phyloP scores from a whole-genome alignment of 257 asterid genomes.

The Forsythia suspensa region DNA sequence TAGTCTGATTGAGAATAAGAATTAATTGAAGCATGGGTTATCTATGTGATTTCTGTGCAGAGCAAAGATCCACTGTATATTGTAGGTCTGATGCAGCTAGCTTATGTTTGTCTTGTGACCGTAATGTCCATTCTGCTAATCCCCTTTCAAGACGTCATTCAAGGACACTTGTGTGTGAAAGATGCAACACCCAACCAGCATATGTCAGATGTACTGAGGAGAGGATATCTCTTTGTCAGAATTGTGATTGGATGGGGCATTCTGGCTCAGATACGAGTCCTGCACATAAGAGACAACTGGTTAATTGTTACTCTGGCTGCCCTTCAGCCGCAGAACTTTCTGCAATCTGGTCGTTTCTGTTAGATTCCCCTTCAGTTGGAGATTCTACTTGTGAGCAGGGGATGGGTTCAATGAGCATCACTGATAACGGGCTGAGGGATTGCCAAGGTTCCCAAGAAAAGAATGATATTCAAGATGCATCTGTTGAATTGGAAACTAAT shows the following conservation, averaged over 20 bases:
- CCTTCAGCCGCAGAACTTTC: slow-evolving; percentile 51
- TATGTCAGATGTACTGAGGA: slow-evolving; percentile 45
- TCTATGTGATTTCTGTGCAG: slow-evolving; percentile 49
- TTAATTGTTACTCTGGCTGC: slow-evolving; percentile 48
- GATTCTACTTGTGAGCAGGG: slow-evolving; percentile 32
- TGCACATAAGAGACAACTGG: slow-evolving; percentile 45
- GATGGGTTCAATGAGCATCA: slow-evolving; percentile 37
- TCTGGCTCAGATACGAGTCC: slow-evolving; percentile 29
- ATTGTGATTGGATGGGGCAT: slow-evolving; percentile 51
- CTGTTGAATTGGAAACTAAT: slow-evolving; percentile 22
- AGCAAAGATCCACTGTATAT: slow-evolving; percentile 40
- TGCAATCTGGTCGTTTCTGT: slow-evolving; percentile 42
- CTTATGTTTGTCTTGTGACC: slow-evolving; percentile 51
- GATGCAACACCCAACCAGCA: slow-evolving; percentile 50
- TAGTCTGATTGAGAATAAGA: neutral
- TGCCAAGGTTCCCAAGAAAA: slow-evolving; percentile 26
- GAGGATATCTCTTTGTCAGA: slow-evolving; percentile 48
- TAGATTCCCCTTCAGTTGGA: slow-evolving; percentile 30
- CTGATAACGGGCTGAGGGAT: slow-evolving; percentile 24
- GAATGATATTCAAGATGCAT: slow-evolving; percentile 27
- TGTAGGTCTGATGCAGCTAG: slow-evolving; percentile 55
- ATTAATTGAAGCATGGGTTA: slow-evolving; percentile 35
- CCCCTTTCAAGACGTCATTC: slow-evolving; percentile 54
- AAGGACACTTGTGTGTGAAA: slow-evolving; percentile 52
- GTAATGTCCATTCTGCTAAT: slow-evolving; percentile 53